Evolutionary conservation across 129 eudicot genomes (phyloP).

Genomic region (Flaveria trinervia): DNA sequence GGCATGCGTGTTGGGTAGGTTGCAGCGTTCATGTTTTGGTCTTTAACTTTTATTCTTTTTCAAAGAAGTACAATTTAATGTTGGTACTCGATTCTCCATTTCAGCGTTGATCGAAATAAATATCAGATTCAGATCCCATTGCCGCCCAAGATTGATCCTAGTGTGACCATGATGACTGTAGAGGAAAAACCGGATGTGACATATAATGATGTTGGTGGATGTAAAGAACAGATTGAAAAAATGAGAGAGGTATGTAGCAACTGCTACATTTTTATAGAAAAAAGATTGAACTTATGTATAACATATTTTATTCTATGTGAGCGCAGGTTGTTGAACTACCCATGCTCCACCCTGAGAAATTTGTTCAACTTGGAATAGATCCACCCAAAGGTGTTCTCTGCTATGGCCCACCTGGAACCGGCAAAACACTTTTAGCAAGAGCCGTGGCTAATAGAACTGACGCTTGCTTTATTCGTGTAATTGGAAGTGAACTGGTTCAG

Average conservation of each 20-base stretch:
- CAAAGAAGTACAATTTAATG: not conserved
- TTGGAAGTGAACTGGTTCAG: slow-evolving; percentile 93
- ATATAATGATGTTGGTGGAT: slow-evolving; percentile 97
- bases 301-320: not conserved
- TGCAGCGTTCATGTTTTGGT: not conserved
- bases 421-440: slow-evolving; percentile 92
- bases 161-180: slow-evolving; percentile 99
- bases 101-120: slow-evolving; percentile 90
- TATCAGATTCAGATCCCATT: slow-evolving; percentile 95
- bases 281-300: not conserved
- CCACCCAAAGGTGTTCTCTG: slow-evolving; percentile 99
- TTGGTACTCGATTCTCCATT: slow-evolving; percentile 24
- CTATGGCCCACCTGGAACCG: slow-evolving; percentile 99
- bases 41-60: not conserved
- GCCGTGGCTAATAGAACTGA: slow-evolving; percentile 96
- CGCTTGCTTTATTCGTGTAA: slow-evolving; percentile 95
- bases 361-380: slow-evolving; percentile 97
- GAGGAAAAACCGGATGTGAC: slow-evolving; percentile 99
- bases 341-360: slow-evolving; percentile 98
- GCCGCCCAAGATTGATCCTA: slow-evolving; percentile 98
- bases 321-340: slow-evolving; percentile 93
- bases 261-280: not conserved
- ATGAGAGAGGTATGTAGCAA: slow-evolving; percentile 80
- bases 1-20: slow-evolving; percentile 99
- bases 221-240: slow-evolving; percentile 96